These are phyloP conservation scores for Coemansia sp. DNA, from an alignment of 192 early-diverging fungal species.

Conservation along the genomic window DNA sequence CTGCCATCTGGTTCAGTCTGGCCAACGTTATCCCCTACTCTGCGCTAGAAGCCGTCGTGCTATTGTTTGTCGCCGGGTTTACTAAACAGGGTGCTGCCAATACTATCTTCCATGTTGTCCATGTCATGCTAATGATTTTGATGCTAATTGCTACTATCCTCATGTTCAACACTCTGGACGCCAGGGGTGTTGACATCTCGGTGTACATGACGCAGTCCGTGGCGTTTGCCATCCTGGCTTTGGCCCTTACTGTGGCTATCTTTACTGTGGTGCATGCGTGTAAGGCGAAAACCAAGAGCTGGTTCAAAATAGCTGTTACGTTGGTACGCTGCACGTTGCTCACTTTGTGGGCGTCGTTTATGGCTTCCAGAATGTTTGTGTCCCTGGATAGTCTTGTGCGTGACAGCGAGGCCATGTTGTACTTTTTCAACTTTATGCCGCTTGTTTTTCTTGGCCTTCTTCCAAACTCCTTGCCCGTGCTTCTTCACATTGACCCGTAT, in stretches of 20 bases:
- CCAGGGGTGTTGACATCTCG: background rate
- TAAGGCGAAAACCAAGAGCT: background rate
- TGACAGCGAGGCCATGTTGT: slow-evolving; percentile 16
- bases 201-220: slow-evolving; percentile 12
- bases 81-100: background rate
- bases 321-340: background rate
- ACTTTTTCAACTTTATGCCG: slow-evolving; percentile 12
- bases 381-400: slow-evolving; percentile 6
- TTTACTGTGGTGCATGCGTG: background rate
- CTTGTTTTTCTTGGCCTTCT: slow-evolving; percentile 8
- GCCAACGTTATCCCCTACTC: background rate
- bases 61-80: background rate
- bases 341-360: slow-evolving; percentile 16
- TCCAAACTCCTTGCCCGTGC: background rate
- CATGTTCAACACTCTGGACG: slow-evolving; percentile 6
- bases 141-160: slow-evolving; percentile 1
- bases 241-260: background rate
- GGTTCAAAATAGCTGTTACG: background rate
- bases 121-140: background rate
- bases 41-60: background rate
- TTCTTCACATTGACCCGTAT: background rate
- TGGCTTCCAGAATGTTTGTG: slow-evolving; percentile 9
- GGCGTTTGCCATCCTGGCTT: background rate
- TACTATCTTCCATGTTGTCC: background rate
- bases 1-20: slow-evolving; percentile 5